Evolutionary conservation across 306 rosid genomes (phyloP), one percentile per base, ranked within the genome.

Genomic region (Delonix regia): DNA sequence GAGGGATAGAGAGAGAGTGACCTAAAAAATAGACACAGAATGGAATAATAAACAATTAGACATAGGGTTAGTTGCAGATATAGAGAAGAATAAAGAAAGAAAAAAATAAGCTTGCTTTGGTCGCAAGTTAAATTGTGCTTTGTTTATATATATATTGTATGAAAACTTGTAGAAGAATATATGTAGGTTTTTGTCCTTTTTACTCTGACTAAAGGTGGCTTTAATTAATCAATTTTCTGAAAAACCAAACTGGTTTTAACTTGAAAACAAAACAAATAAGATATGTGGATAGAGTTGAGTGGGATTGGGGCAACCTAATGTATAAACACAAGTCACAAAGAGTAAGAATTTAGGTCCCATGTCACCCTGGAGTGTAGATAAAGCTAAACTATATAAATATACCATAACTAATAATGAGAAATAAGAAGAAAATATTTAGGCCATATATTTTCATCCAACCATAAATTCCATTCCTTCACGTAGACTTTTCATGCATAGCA

Each of bases 301-400:
- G 90, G 89, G 74, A 74, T 82, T 85, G 82, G 84, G 83, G 92
- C 92, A 92, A 92, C 83, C 92, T 80, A 80, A 72, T 78, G 64
- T 78, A 51, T 76, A 81, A 79, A 82, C 82, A 77, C 76, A 67
- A 67, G 72, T 16, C 72, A 67, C 36, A 61, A n/a, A 79, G 79
- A 80, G 78, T 22, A 60, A 73, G 80, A 81, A 73, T 87, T 88
- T 88, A 89, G 97, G 88, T 92, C 84, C 51, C 6, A 82, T 85
- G 97, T 92, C 94, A 85, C 78, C 84, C 77, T 92, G 80, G 97
- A 91, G 97, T 91, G 90, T 75, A 70, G 48, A 78, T 83, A 83
- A 91, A 91, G 97, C 75, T 84, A 79, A 70, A 81, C 55, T 74
- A 62, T 85, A 36, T 64, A 64, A 30, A 64, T 64, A 47, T 67